Base-by-base conservation (phyloP, 768 basidiomycete genomes). In the Artomyces pyxidatus region DNA sequence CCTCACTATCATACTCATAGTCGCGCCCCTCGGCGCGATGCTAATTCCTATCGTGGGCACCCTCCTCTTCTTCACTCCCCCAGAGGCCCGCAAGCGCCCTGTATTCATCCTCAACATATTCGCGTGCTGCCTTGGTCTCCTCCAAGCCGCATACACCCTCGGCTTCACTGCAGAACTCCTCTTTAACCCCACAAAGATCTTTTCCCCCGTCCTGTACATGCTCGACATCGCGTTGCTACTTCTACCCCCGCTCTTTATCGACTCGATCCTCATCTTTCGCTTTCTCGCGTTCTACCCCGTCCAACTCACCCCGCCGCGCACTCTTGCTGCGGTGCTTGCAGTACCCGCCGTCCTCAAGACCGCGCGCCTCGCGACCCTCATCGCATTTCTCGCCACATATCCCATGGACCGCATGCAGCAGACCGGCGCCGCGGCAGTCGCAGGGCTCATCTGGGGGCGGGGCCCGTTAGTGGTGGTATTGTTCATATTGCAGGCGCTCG, bases 41-140 rank as follows among this genome's bases (percentile, higher is more conserved):
- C 45, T 56, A 19, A 16, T 56, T 6, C 54, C 54, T 6, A 37
- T 50, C 44, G 49, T 56, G 19, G 44, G 48, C 9, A 41, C 44
- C 14, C 54, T 56, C 14, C 3, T 54, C 42, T 48, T 54, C 42
- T 54, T 56, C 42, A 48, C 48, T 4, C 51, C 54, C 3, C 17
- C 21, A 10, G 44, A 53, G 35, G 42, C 48, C 6, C 41, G 54
- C 37, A 46, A 21, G 17, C 54, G 54, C 14, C 54, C 54, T 23
- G 52, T 56, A 5, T 56, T 54, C n/a, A 8, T 56, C 37, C 52
- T 56, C 48, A 56, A 56, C 14, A 26, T 56, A 21, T 39, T 56
- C 37, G 54, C 54, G 1, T 56, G 54, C 42, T 29, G 48, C 37
- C 52, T 56, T 26, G 54, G 54, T 2, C 49, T 56, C 21, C 49